phyloP scores from a whole-genome alignment of 805 yeast species.

The Candida arabinofermentans region DNA sequence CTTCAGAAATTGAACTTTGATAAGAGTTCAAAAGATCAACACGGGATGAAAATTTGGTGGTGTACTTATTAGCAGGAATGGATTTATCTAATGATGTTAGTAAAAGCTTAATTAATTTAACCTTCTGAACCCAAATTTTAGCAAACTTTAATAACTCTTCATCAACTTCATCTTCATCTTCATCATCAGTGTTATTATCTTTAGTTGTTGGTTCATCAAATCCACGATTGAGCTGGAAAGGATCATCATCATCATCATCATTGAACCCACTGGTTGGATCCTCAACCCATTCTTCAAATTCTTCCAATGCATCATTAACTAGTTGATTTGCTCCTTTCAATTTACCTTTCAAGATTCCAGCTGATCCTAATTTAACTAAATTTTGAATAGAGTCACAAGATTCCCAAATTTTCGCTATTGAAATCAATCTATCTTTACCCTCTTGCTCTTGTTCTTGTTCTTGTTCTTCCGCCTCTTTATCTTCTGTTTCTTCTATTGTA shows the following conservation, averaged over 20 bases:
- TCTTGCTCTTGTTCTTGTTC: slow-evolving; percentile 28
- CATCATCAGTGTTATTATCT: slow-evolving; percentile 15
- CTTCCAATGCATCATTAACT: slow-evolving; percentile 61
- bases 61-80: slow-evolving; percentile 37
- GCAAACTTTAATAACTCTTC: slow-evolving; percentile 30
- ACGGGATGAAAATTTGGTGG: slow-evolving; percentile 32
- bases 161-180: slow-evolving; percentile 28
- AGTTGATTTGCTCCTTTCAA: slow-evolving; percentile 42
- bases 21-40: slow-evolving; percentile 45
- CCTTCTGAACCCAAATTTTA: slow-evolving; percentile 45
- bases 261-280: slow-evolving; percentile 44
- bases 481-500: slow-evolving; percentile 13
- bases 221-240: slow-evolving; percentile 39
- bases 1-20: slow-evolving; percentile 40
- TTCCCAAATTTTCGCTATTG: slow-evolving; percentile 73
- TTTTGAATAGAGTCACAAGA: slow-evolving; percentile 47
- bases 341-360: slow-evolving; percentile 47
- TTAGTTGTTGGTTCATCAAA: slow-evolving; percentile 18
- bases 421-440: slow-evolving; percentile 39
- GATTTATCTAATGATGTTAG: slow-evolving; percentile 57
- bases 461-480: slow-evolving; percentile 27
- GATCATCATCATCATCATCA: slow-evolving; percentile 41
- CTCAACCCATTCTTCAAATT: slow-evolving; percentile 65
- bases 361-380: slow-evolving; percentile 44
- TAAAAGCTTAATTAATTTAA: slow-evolving; percentile 54